These are phyloP conservation scores for Smallanthus sonchifolius DNA, from an alignment of 129 eudicot genomes.

Conservation along the genomic window DNA sequence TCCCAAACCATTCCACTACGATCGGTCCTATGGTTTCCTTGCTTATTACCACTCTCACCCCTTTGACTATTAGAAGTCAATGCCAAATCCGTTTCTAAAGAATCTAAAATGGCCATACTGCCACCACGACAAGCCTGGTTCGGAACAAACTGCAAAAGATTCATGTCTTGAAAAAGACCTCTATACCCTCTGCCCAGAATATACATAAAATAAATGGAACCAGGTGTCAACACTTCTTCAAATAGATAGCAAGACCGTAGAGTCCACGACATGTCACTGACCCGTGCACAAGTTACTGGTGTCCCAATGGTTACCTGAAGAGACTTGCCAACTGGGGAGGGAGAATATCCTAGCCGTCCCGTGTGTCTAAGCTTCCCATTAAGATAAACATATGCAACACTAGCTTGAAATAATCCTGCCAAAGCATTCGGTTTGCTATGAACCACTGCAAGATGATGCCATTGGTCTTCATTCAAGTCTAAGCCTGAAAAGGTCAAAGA, in stretches of 20 bases:
- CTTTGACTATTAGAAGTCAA: conserved; percentile 58
- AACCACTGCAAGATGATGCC: conserved; percentile 98
- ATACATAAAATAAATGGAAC: conserved; percentile 91
- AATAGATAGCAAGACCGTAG: conserved; percentile 86
- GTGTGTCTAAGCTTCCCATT: conserved; percentile 94
- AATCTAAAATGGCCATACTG: conserved; percentile 93
- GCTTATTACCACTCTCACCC: conserved; percentile 62
- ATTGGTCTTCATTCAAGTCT: conserved; percentile 84
- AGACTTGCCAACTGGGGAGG: conserved; percentile 86
- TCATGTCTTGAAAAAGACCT: conserved; percentile 90
- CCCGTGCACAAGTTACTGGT: conserved; percentile 59
- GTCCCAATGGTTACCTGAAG: conserved; percentile 96
- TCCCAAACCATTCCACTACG: conserved; percentile 98
- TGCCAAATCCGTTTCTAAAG: conserved; percentile 71
- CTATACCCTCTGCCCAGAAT: conserved; percentile 95
- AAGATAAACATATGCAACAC: conserved; percentile 85
- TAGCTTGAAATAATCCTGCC: conserved; percentile 96
- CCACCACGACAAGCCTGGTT: conserved; percentile 98
- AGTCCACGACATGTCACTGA: conserved; percentile 81
- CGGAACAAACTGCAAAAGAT: conserved; percentile 85
- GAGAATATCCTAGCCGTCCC: conserved; percentile 90
- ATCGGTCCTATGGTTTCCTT: conserved; percentile 58
- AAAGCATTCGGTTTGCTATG: conserved; percentile 98
- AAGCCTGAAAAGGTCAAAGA: conserved; percentile 79
- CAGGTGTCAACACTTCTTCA: conserved; percentile 95